Evolutionary conservation across 176 grass and related monocot genomes (phyloP).

Genomic region (Phoenix dactylifera): DNA sequence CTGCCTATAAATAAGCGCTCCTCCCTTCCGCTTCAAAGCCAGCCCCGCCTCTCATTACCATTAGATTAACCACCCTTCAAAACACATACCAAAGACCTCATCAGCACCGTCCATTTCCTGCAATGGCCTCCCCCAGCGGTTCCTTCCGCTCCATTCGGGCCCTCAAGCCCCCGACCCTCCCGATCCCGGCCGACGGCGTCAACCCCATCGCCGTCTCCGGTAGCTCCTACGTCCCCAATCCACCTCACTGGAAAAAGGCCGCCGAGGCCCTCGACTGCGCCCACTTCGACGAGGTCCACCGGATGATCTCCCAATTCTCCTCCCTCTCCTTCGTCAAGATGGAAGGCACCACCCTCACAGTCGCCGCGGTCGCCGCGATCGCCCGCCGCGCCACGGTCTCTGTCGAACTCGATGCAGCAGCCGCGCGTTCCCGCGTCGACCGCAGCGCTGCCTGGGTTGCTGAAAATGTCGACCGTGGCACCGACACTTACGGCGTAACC

Average conservation of each 20-base stretch:
- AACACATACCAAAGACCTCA: too few species aligned
- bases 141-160: not conserved
- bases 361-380: slow-evolving; percentile 12
- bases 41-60: too few species aligned
- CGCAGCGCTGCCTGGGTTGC: slow-evolving; percentile 12
- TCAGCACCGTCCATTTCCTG: too few species aligned
- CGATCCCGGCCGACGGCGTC: slow-evolving; percentile 1
- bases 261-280: slow-evolving; percentile 4
- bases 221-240: slow-evolving; percentile 3
- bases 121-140: not conserved
- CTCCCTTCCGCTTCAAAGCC: too few species aligned
- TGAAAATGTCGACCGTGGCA: not conserved
- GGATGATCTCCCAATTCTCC: slow-evolving; percentile 15
- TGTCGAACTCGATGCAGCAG: slow-evolving; percentile 1
- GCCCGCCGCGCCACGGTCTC: slow-evolving; percentile 1
- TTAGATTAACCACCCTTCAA: too few species aligned
- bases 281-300: slow-evolving; percentile 18
- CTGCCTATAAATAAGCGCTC: too few species aligned
- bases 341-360: slow-evolving; percentile 15
- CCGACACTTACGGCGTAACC: slow-evolving; percentile 11
- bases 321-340: slow-evolving; percentile 12
- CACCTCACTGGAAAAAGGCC: slow-evolving; percentile 12
- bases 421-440: slow-evolving; percentile 3
- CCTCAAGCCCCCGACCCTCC: slow-evolving; percentile 5
- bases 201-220: slow-evolving; percentile 20